A percentile compares a stretch with the other conserved stretches of the same genome.
These are phyloP conservation scores for Aspergillus novofumigatus DNA, from an alignment of 2,329 filamentous ascomycete genomes.

Conservation along the genomic window DNA sequence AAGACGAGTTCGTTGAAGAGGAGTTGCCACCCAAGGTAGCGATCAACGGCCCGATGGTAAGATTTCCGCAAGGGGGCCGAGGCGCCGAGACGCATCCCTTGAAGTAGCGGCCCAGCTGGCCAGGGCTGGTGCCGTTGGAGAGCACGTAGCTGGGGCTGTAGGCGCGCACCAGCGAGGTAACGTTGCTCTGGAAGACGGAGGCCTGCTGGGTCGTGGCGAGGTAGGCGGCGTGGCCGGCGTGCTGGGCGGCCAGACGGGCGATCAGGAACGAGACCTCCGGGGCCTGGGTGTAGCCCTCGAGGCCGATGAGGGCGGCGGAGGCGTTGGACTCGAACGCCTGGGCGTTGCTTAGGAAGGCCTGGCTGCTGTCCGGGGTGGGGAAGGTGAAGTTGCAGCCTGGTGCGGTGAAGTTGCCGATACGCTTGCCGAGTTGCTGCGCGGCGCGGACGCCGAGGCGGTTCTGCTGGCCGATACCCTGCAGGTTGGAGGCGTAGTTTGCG, in stretches of 20 bases:
- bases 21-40: slow-evolving; percentile 14
- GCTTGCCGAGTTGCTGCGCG: slow-evolving; percentile 16
- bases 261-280: slow-evolving; percentile 29
- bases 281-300: slow-evolving; percentile 24
- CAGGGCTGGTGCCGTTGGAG: slow-evolving; percentile 14
- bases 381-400: slow-evolving; percentile 22
- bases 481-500: slow-evolving; percentile 17
- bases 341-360: slow-evolving; percentile 17
- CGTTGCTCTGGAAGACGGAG: slow-evolving; percentile 17
- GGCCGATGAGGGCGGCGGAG: slow-evolving; percentile 23
- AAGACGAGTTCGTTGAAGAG: background rate
- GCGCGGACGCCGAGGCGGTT: slow-evolving; percentile 23
- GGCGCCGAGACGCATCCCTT: slow-evolving; percentile 20
- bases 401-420: slow-evolving; percentile 12
- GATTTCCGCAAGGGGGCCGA: slow-evolving; percentile 15
- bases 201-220: slow-evolving; percentile 16
- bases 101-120: slow-evolving; percentile 22
- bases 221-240: slow-evolving; percentile 19
- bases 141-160: slow-evolving; percentile 22
- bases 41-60: slow-evolving; percentile 21
- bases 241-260: slow-evolving; percentile 25
- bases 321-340: slow-evolving; percentile 18
- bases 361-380: slow-evolving; percentile 13
- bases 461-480: slow-evolving; percentile 21
- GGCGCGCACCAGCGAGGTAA: slow-evolving; percentile 19